Base-by-base conservation (phyloP, 1,284 basidiomycete genomes). In the Tilletia setariae region DNA sequence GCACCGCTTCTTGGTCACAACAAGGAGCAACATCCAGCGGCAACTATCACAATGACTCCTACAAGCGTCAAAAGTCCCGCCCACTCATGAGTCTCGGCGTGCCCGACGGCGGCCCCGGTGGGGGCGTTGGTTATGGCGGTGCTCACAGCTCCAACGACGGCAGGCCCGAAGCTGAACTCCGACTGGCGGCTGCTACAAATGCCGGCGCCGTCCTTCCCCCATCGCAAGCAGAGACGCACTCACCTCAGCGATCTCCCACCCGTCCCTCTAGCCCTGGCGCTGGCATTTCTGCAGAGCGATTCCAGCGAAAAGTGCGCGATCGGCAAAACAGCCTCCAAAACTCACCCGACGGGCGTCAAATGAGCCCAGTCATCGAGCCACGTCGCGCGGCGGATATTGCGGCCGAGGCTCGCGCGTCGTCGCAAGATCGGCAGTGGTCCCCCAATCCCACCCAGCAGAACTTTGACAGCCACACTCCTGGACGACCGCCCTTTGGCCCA, bases 91-190 rank as follows among this genome's bases (percentile, higher is more conserved):
- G 67, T 64, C 69, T 79, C 11, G 71, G 76, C 19, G 77, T 79
- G 2, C 77, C 77, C 2, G 68, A 75, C n/a, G 77, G 77, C 23
- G 77, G 77, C 19, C 76, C 76, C 1, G 77, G 77, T 0, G 77
- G 77, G 2, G 77, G 77, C 0, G 69, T 74, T 0, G 77, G 77
- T 3, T 79, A 79, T 46, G 77, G 77, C 0, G 75, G 72, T 13
- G 73, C 75, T 2, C 61, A 44, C 16, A 74, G 71, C 35, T 72
- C 69, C 51, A 79, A 78, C 63, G 77, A 79, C 64, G 77, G 77
- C 19, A 64, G 76, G 28, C 76, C 72, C 1, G 76, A 77, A 46
- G 66, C 67, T 8, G 2, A 61, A 64, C 51, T 63, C 15, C 35
- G 32, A 6, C 32, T 40, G 6, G 25, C 21, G 7, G 44, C 59